Conservation (phyloP, 768 basidiomycete species). For the Boletus rufocinnamomeus region DNA sequence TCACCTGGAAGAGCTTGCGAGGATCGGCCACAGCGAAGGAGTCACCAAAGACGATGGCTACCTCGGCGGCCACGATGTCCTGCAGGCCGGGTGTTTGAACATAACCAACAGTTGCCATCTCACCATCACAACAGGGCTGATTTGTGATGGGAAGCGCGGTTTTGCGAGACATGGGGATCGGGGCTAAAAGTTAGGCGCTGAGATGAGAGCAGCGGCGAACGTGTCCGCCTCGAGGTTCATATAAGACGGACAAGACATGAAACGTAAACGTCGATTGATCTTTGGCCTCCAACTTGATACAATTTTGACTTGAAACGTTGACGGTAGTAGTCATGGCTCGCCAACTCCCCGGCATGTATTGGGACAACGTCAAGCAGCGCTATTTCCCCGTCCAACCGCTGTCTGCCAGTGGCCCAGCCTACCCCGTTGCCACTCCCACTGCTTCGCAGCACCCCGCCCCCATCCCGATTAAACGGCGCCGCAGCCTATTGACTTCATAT, state of each 20-base stretch:
- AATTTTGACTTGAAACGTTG: background rate
- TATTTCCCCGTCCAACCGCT: conserved; percentile 51
- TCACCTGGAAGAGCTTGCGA: background rate
- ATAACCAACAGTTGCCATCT: background rate
- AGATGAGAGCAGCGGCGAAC: background rate
- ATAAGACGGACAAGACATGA: background rate
- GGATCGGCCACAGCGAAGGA: background rate
- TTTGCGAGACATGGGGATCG: background rate
- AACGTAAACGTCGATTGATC: background rate
- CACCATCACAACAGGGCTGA: background rate
- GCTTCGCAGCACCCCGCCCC: background rate
- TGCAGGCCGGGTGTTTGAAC: background rate
- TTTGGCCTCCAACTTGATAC: background rate
- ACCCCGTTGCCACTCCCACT: background rate
- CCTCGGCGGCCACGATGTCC: background rate
- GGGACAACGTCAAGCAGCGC: conserved; percentile 50
- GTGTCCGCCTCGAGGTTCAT: background rate
- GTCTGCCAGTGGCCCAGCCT: background rate
- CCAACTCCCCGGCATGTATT: conserved; percentile 59
- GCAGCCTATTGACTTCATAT: background rate
- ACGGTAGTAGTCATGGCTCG: conserved; percentile 41
- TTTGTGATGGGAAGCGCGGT: background rate
- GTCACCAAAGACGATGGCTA: background rate
- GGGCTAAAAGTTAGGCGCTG: background rate
- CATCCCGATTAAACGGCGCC: background rate